Conservation (phyloP, 305 asterid species). For the Fraxinus nigra region DNA sequence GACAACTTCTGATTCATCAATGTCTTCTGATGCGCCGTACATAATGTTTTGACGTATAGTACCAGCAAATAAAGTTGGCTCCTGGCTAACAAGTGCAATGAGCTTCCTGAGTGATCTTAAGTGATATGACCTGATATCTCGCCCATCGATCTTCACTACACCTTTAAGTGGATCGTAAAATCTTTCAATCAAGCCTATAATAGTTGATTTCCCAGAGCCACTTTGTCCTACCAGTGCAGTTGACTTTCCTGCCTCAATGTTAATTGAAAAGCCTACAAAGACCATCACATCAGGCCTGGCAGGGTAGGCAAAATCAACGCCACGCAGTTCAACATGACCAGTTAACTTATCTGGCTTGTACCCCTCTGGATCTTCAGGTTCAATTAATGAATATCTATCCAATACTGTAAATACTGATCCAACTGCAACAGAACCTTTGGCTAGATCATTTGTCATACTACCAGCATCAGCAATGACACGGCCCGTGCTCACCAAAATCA, state of each 20-base stretch:
- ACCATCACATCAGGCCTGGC: conserved; percentile 57
- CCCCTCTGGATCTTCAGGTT: conserved; percentile 75
- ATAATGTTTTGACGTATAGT: conserved; percentile 60
- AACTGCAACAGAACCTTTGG: conserved; percentile 74
- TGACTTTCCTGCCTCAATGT: conserved; percentile 71
- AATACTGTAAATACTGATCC: conserved; percentile 74
- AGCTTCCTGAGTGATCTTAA: conserved; percentile 62
- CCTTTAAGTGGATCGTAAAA: conserved; percentile 76
- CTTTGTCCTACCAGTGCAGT: conserved; percentile 91
- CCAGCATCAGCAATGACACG: conserved; percentile 94
- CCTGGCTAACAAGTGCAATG: conserved; percentile 88
- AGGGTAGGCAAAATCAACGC: conserved; percentile 76
- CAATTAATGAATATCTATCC: conserved; percentile 67
- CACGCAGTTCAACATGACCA: conserved; percentile 59
- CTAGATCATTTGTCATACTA: conserved; percentile 85
- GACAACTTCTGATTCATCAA: conserved; percentile 53
- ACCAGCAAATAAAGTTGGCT: conserved; percentile 76
- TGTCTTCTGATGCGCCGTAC: conserved; percentile 53
- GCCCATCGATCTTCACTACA: conserved; percentile 61
- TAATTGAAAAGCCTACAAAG: conserved; percentile 59
- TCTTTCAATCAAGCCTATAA: conserved; percentile 68
- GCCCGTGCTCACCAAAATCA: conserved; percentile 92
- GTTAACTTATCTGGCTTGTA: conserved; percentile 46
- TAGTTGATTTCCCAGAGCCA: conserved; percentile 87
- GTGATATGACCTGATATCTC: conserved; percentile 60